A percentile compares a stretch with the other conserved stretches of the same genome.
These are phyloP conservation scores for Debaryomycetaceae sp. DNA, from an alignment of 1,139 yeast species.

Conservation along the genomic window DNA sequence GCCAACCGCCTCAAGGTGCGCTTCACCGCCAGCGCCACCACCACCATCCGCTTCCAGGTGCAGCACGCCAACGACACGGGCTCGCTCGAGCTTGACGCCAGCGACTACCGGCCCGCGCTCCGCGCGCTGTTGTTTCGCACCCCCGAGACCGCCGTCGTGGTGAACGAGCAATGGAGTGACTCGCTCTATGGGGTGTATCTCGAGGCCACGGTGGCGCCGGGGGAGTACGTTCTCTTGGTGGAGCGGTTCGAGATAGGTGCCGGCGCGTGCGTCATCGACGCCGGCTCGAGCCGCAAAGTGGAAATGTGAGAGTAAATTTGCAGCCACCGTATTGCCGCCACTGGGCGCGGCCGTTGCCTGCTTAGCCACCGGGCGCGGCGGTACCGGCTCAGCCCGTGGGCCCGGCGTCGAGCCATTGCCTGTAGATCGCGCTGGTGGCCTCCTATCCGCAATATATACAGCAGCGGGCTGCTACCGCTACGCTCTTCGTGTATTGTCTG, in stretches of 20 bases:
- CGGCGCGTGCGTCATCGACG: constrained; percentile 33
- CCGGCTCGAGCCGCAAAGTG: constrained; percentile 22
- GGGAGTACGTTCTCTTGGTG: constrained; percentile 34
- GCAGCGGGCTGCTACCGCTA: too few relatives aligned
- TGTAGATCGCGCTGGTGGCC: too few relatives aligned
- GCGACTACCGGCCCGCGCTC: constrained; percentile 34
- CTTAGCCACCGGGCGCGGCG: too few relatives aligned
- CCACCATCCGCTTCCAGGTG: constrained; percentile 24
- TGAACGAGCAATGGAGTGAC: constrained; percentile 40
- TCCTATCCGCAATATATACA: too few relatives aligned
- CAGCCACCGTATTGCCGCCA: too few relatives aligned
- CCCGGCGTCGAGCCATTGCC: too few relatives aligned
- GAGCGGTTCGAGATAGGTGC: constrained; percentile 48
- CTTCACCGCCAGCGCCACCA: constrained; percentile 17
- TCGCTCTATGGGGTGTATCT: constrained; percentile 41
- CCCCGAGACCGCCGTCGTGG: constrained; percentile 23
- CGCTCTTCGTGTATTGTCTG: too few relatives aligned
- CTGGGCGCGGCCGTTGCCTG: too few relatives aligned
- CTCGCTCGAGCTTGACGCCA: constrained; percentile 13
- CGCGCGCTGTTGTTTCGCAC: constrained; percentile 41
- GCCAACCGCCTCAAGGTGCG: constrained; percentile 32
- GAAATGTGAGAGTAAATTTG: not conserved
- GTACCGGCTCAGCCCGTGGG: too few relatives aligned
- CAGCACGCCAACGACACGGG: constrained; percentile 16
- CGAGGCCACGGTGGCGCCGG: constrained; percentile 26